Evolutionary conservation across 1,284 basidiomycete species (phyloP).

Genomic region (Cryptococcus floricola): DNA sequence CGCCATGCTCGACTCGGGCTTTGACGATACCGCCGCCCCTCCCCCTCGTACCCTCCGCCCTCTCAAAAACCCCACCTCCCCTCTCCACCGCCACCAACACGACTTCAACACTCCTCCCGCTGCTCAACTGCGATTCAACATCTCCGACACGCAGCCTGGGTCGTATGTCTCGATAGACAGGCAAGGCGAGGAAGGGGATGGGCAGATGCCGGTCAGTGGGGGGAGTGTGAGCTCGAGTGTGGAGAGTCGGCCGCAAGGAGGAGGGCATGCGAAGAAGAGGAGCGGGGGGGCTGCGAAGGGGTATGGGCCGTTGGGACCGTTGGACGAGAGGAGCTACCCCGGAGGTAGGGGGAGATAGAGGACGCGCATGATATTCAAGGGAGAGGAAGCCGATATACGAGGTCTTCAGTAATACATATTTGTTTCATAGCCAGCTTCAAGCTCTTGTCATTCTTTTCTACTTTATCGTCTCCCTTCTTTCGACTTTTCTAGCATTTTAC

Average conservation of each 20-base stretch:
- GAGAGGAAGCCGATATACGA: too few species aligned
- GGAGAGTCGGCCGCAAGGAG: conserved; percentile 21
- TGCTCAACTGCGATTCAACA: background rate
- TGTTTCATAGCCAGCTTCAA: too few species aligned
- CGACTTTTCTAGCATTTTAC: too few species aligned
- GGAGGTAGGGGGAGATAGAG: conserved; percentile 21
- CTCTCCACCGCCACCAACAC: conserved; percentile 26
- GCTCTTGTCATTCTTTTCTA: too few species aligned
- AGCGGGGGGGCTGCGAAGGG: conserved; percentile 25
- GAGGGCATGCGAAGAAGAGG: conserved; percentile 42
- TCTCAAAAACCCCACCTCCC: conserved; percentile 18
- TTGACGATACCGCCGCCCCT: conserved; percentile 59
- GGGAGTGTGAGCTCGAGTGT: conserved; percentile 21
- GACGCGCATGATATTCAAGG: background rate
- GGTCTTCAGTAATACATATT: too few species aligned
- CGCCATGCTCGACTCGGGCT: conserved; percentile 82
- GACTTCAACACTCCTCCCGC: conserved; percentile 5
- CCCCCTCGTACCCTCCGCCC: conserved; percentile 15
- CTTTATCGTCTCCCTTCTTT: too few species aligned
- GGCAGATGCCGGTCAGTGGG: conserved; percentile 17
- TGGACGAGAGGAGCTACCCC: conserved; percentile 28
- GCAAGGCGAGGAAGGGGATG: background rate
- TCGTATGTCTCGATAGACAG: conserved; percentile 9
- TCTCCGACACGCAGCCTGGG: background rate
- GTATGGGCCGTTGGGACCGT: conserved; percentile 42